A percentile compares a stretch with the other conserved stretches of the same genome.
Conservation (phyloP, 2,329 filamentous ascomycete species). For the Cladosporium sp. region DNA sequence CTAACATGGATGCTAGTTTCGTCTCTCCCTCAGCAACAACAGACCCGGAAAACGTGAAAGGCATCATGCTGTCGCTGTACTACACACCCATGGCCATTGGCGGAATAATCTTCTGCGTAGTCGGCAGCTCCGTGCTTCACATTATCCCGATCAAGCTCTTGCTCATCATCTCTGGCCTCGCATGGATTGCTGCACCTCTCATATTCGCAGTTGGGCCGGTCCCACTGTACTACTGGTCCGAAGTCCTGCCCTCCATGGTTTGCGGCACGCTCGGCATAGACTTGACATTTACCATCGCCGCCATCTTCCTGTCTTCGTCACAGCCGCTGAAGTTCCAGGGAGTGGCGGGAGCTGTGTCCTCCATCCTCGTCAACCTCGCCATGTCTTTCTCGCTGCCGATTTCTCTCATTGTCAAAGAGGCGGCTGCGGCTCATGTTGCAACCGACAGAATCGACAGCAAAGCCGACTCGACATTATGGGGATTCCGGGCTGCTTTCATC, state of each 20-base stretch:
- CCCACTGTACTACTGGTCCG: constrained; percentile 37
- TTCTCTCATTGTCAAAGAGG: constrained; percentile 30
- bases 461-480: constrained; percentile 19
- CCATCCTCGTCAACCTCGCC: constrained; percentile 39
- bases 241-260: constrained; percentile 39
- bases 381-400: constrained; percentile 39
- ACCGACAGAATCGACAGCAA: background rate
- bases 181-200: constrained; percentile 39
- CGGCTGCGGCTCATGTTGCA: background rate
- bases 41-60: constrained; percentile 26
- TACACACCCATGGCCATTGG: constrained; percentile 38
- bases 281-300: constrained; percentile 38
- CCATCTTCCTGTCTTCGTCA: constrained; percentile 34
- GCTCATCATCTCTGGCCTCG: constrained; percentile 34
- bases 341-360: constrained; percentile 38
- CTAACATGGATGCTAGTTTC: constrained; percentile 21
- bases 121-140: constrained; percentile 34
- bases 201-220: constrained; percentile 35
- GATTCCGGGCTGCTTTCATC: constrained; percentile 32
- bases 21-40: constrained; percentile 16
- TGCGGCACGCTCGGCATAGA: constrained; percentile 40
- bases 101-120: constrained; percentile 35
- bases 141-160: constrained; percentile 33
- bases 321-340: constrained; percentile 38
- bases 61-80: constrained; percentile 36